Evolutionary conservation across 768 basidiomycete species (phyloP), one percentile per base, ranked within the genome.

Genomic region (Termitomyces sp.): DNA sequence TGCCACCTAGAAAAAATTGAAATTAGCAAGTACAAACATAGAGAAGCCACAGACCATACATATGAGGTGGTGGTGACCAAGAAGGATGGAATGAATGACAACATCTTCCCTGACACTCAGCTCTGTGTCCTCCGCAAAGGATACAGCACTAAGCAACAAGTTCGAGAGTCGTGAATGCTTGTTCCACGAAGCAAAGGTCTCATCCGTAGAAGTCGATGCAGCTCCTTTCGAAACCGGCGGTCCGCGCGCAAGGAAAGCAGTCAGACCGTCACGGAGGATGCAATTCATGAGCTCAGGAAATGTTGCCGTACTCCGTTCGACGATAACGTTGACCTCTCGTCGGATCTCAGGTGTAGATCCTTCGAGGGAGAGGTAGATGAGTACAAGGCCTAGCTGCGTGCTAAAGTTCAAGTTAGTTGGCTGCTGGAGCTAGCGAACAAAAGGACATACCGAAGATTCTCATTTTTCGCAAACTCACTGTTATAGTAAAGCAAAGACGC

Each of bases 1-100:
- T 72, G 25, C 76, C 80, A 63, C 78, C 84, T 84, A 59, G 5
- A 15, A 25, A 40, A 7, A 1, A 2, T 48, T 31, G 14, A 3
- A 3, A 48, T 53, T 12, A 59, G 15, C 3, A 48, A 9, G 11
- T 8, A 15, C 15, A 32, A 14, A 5, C 1, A 38, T 37, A 31
- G 7, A 32, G 36, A 53, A 8, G 5, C 9, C 36, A 51, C 32
- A 46, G 17, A 57, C 79, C 87, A 64, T 56, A 91, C 90, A 78
- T 52, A 86, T 77, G 47, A 75, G 74, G 7, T 83, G 79, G 74
- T 96, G 94, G 70, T 96, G 92, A 1, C 85, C 85, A 40, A 96
- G 68, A 17, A 93, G 79, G 14, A 94, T 64, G 54, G 84, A 74
- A 31, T 89, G 76, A 1, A 82, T 75, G 17, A 91, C 65, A 31